A percentile compares a stretch with the other conserved stretches of the same genome.
phyloP scores from a whole-genome alignment of 441 rosid genomes.

The Euphorbia corollata region DNA sequence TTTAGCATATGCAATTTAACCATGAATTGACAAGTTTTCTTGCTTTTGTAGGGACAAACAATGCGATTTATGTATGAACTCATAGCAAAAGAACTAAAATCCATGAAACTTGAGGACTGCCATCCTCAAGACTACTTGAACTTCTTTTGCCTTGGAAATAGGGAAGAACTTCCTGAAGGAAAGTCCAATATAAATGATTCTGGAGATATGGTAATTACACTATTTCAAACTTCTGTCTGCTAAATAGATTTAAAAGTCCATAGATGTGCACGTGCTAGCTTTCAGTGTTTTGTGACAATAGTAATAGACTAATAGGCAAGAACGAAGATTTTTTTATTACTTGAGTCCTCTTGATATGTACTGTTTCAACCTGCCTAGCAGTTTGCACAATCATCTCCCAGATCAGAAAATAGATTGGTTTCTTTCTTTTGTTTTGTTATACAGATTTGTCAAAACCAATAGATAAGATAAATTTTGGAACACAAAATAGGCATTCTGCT shows the following conservation, averaged over 20 bases:
- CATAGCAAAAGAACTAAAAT: conserved; percentile 53
- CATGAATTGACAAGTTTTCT: conserved; percentile 6
- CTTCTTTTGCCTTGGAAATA: conserved; percentile 74
- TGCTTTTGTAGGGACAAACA: conserved; percentile 52
- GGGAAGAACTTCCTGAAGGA: conserved; percentile 44
- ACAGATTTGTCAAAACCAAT: no score
- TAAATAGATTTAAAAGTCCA: neutral
- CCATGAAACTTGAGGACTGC: conserved; percentile 37
- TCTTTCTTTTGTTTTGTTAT: neutral
- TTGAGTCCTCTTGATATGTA: neutral
- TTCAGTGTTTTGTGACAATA: neutral
- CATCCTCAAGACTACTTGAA: conserved; percentile 70
- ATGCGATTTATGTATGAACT: conserved; percentile 78
- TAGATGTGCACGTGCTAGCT: neutral
- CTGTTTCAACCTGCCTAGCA: neutral
- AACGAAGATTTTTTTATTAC: neutral
- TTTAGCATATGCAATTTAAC: conserved; percentile 1
- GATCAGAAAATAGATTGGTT: neutral
- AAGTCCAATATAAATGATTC: conserved; percentile 13
- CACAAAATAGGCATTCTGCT: neutral
- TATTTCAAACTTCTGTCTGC: neutral
- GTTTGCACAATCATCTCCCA: conserved; percentile 4
- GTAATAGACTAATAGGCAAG: neutral
- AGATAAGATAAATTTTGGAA: no score
- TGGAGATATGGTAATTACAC: conserved; percentile 36